These are phyloP conservation scores for Lentinus brumalis DNA, from an alignment of 768 basidiomycete genomes.

Conservation along the genomic window DNA sequence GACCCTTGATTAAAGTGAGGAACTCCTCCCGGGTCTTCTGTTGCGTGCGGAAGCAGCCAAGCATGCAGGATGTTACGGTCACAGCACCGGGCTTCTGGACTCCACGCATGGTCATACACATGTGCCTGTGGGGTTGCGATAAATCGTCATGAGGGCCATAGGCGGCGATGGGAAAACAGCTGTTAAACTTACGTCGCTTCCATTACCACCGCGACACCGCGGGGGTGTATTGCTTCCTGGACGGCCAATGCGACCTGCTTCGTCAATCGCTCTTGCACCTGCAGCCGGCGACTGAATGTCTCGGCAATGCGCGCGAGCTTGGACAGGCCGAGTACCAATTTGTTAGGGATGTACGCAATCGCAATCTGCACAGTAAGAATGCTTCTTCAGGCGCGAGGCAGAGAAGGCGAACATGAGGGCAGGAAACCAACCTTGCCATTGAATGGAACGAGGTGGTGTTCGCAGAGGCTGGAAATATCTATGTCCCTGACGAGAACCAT, in stretches of 20 bases:
- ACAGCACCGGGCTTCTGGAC: conserved; percentile 97
- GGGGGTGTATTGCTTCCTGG: conserved; percentile 95
- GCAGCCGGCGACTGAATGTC: conserved; percentile 92
- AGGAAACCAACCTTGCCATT: conserved; percentile 80
- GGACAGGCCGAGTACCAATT: conserved; percentile 90
- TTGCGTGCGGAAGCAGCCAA: conserved; percentile 97
- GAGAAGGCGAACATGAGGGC: neutral
- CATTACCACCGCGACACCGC: conserved; percentile 99
- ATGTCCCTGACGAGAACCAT: conserved; percentile 99
- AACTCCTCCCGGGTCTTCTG: conserved; percentile 99
- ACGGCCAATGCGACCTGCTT: conserved; percentile 98
- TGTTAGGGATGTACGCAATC: conserved; percentile 96
- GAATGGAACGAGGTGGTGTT: conserved; percentile 98
- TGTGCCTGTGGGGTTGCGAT: conserved; percentile 59
- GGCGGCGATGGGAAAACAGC: conserved; percentile 5
- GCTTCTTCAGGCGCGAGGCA: neutral
- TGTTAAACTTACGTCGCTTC: conserved; percentile 83
- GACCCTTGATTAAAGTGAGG: conserved; percentile 76
- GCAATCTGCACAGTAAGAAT: conserved; percentile 63
- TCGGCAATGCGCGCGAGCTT: conserved; percentile 97
- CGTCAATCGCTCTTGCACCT: conserved; percentile 97
- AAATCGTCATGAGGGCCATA: conserved; percentile 11
- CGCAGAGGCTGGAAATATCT: conserved; percentile 95
- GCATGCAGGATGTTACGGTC: conserved; percentile 96
- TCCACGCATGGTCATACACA: conserved; percentile 99